Conservation (phyloP, 73 alveolate species). For the Uronychia setigera region DNA sequence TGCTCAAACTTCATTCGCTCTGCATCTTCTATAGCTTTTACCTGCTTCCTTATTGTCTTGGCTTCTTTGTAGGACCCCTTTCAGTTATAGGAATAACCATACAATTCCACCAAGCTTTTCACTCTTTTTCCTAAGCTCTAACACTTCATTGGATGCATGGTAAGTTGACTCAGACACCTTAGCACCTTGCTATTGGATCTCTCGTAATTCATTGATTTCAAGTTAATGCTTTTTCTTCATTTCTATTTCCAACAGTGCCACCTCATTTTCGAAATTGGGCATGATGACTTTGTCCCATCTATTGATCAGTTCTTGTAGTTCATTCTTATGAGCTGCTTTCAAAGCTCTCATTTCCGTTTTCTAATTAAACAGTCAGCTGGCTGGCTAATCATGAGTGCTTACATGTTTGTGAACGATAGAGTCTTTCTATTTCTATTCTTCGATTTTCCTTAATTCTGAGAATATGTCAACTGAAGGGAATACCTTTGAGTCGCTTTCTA, state of each 20-base stretch:
- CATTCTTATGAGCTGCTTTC: constrained; percentile 46
- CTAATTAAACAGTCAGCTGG: constrained; percentile 3
- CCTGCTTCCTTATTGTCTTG: constrained; percentile 33
- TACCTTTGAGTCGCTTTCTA: constrained; percentile 36
- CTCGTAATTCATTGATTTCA: constrained; percentile 26
- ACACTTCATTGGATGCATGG: constrained; percentile 22
- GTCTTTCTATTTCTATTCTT: constrained; percentile 40
- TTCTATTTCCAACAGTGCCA: constrained; percentile 47
- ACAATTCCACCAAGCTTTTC: constrained; percentile 27
- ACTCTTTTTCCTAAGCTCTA: constrained; percentile 32
- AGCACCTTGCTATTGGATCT: neutral
- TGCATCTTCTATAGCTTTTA: constrained; percentile 11
- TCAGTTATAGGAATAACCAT: neutral
- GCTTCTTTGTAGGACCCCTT: constrained; percentile 54
- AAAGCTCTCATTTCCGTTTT: constrained; percentile 55
- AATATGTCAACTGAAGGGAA: neutral
- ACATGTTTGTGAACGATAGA: constrained; percentile 30
- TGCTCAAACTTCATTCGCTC: constrained; percentile 32
- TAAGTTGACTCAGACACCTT: neutral
- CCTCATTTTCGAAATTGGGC: constrained; percentile 59
- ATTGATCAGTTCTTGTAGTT: constrained; percentile 31
- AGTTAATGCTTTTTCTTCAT: constrained; percentile 38
- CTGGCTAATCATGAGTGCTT: constrained; percentile 5
- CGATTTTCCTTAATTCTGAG: constrained; percentile 20
- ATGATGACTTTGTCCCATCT: constrained; percentile 46